Evolutionary conservation across 176 grass and related monocot species (phyloP), one percentile per base, ranked within the genome.

Genomic region (Avena atlantica): DNA sequence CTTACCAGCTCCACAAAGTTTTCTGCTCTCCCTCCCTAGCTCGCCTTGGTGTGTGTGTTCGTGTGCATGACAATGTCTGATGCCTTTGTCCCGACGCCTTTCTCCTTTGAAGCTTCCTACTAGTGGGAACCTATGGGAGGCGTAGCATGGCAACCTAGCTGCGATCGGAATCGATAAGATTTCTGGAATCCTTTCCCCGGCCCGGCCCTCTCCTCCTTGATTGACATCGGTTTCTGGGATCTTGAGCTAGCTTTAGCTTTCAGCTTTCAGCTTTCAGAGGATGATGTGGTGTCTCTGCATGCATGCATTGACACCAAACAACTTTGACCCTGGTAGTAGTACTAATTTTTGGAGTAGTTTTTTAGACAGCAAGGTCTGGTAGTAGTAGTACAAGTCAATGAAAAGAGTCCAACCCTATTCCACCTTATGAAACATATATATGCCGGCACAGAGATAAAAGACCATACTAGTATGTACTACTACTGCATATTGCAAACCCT

Each of bases 201-300:
- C 57, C 27, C 80, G 12, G 20, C 57, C 27, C 51, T 9, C 31
- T 19, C 55, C 15, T 79, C 63, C 14, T 78, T 85, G 78, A 86
- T 83, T 92, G 90, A 79, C 90, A 82, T 83, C 83, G 64, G 66
- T 91, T 89, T 91, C 86, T 88, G 86, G 90, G 90, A 88, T 91
- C 90, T 88, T 86, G 86, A 58, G 86, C 86, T 65, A 13, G 53
- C 83, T 85, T 88, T 85, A 8, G 64, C 64, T 67, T 17, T 67
- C 37, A 42, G 40, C 40, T 42, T 8, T 42, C 40, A 42, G 40
- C 40, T 42, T 42, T 42, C 40, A 8, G 40, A 42, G 40, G 40
- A 7, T 42, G 40, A 7, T 42, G 40, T 42, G 40, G 40, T 48
- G 45, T 48, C 45, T 48, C 45, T 62, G 51, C 74, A 87, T 65